Percentiles rank a stretch among this genome's conserved stretches.
phyloP scores from a whole-genome alignment of 192 early-diverging fungal species.

The Podila horticola region DNA sequence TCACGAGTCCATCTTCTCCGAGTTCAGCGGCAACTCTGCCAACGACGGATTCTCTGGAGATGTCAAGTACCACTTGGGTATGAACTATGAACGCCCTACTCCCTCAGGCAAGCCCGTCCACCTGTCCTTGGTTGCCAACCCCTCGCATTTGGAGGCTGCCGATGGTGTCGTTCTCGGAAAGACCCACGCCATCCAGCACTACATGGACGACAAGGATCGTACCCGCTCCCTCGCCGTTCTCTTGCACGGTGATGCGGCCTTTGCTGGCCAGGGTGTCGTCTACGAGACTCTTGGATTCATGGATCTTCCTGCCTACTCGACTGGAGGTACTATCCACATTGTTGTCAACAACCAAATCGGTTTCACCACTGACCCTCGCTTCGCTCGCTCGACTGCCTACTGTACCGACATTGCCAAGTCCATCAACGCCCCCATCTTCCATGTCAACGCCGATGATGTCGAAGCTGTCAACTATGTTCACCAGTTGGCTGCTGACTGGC shows the following conservation, averaged over 20 bases:
- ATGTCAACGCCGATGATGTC: conserved; percentile 98
- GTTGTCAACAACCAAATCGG: conserved; percentile 99
- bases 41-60: conserved; percentile 96
- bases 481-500: conserved; percentile 96
- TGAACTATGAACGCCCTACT: conserved; percentile 97
- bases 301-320: conserved; percentile 94
- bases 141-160: conserved; percentile 98
- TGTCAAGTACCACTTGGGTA: conserved; percentile 92
- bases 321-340: conserved; percentile 94
- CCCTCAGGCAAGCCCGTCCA: conserved; percentile 97
- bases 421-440: conserved; percentile 96
- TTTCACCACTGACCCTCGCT: conserved; percentile 98
- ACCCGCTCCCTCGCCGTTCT: conserved; percentile 89
- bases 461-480: conserved; percentile 97
- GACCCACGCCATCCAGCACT: conserved; percentile 95
- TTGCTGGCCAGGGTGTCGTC: conserved; percentile 97
- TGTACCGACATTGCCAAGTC: conserved; percentile 98
- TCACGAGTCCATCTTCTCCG: conserved; percentile 98
- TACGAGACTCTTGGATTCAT: conserved; percentile 97
- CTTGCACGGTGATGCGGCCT: conserved; percentile 99
- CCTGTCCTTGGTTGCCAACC: conserved; percentile 97
- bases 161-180: conserved; percentile 99
- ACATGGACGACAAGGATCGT: conserved; percentile 85
- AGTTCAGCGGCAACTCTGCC: conserved; percentile 91
- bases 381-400: conserved; percentile 94